A percentile compares a stretch with the other conserved stretches of the same genome.
Conservation (phyloP, 2,329 filamentous ascomycete genomes). For the Cryphonectria naterciae region DNA sequence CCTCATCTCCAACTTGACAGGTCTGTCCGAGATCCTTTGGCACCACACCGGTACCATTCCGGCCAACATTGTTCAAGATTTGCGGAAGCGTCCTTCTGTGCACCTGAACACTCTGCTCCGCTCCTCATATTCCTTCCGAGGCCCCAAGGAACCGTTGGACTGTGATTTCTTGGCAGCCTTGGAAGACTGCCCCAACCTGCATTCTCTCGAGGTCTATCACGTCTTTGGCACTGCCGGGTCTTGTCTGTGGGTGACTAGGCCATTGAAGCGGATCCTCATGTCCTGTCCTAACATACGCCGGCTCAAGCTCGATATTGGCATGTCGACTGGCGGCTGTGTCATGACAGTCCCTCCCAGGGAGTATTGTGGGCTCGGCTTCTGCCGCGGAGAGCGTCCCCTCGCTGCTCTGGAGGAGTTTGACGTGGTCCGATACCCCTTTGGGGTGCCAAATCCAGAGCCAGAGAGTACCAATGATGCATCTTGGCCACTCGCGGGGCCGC, state of each 20-base stretch:
- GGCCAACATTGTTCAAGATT: background rate
- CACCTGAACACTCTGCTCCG: background rate
- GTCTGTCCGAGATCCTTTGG: background rate
- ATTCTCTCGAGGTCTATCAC: background rate
- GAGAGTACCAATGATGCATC: background rate
- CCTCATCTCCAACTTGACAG: background rate
- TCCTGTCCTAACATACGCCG: conserved; percentile 4
- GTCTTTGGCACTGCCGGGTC: background rate
- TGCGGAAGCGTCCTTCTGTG: background rate
- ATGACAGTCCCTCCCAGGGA: background rate
- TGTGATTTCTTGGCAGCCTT: background rate
- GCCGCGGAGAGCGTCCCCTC: background rate
- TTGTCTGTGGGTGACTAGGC: background rate
- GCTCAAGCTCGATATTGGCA: conserved; percentile 5
- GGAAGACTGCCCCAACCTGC: conserved; percentile 3
- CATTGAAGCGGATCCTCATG: background rate
- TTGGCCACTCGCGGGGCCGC: no score
- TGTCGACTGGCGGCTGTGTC: background rate
- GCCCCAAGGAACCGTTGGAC: background rate
- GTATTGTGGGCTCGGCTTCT: background rate
- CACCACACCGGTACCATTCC: background rate
- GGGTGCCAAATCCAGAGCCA: background rate
- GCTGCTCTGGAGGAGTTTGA: conserved; percentile 6
- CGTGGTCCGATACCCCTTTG: background rate
- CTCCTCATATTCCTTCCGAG: no score